These are phyloP conservation scores for Lobosporangium transversale DNA, from an alignment of 192 early-diverging fungal species.

Conservation along the genomic window DNA sequence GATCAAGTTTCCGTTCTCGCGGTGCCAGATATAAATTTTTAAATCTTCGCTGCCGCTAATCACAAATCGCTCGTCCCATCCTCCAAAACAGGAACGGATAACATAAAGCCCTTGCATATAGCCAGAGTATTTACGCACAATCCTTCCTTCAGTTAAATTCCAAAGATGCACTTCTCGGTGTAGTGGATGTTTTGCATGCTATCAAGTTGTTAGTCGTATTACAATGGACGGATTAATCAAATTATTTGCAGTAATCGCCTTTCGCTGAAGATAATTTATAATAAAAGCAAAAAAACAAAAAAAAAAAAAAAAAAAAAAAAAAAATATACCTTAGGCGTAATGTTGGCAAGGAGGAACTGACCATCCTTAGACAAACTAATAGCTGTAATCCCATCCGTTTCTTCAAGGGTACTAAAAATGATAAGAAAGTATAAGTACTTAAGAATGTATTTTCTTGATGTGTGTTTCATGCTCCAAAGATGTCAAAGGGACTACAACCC, in stretches of 20 bases:
- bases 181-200: constrained; percentile 69
- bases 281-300: too few species aligned
- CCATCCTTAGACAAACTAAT: constrained; percentile 58
- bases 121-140: constrained; percentile 83
- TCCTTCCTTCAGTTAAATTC: constrained; percentile 73
- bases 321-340: constrained; percentile 48
- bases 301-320: too few species aligned
- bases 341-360: constrained; percentile 64
- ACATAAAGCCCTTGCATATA: constrained; percentile 89
- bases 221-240: constrained; percentile 38
- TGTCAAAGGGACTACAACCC: too few species aligned
- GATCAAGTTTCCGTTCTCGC: constrained; percentile 72
- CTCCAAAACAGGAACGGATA: constrained; percentile 93
- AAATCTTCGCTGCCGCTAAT: constrained; percentile 93
- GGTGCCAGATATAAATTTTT: constrained; percentile 83
- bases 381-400: constrained; percentile 49
- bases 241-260: neutral
- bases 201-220: too few species aligned
- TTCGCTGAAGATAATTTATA: too few species aligned
- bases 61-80: constrained; percentile 82
- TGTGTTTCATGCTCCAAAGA: too few species aligned
- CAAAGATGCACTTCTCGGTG: constrained; percentile 88
- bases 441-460: too few species aligned
- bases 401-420: constrained; percentile 47
- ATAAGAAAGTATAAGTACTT: too few species aligned